phyloP scores from a whole-genome alignment of 345 rosid species.

The Pistacia integerrima region DNA sequence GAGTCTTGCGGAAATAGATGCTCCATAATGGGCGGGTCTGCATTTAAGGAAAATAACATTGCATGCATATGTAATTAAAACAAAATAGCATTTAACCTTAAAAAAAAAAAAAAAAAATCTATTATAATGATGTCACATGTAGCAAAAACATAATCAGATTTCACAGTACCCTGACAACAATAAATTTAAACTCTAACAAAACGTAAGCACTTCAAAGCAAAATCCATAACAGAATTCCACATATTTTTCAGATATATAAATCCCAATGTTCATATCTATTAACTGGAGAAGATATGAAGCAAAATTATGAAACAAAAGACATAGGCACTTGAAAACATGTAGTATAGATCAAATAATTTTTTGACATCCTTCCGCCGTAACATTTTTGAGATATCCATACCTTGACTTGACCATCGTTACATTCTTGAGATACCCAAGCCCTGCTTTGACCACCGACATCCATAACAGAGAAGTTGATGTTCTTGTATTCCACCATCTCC shows the following conservation, averaged over 20 bases:
- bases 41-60: conserved; percentile 9
- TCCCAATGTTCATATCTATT: neutral
- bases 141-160: neutral
- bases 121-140: neutral
- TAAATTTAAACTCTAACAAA: too few relatives aligned
- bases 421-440: conserved; percentile 41
- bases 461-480: conserved; percentile 86
- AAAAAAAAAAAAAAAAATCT: neutral
- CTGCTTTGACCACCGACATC: conserved; percentile 97
- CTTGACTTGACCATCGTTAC: too few relatives aligned
- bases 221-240: neutral
- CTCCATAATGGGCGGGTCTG: conserved; percentile 86
- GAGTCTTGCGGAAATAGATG: conserved; percentile 77
- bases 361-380: neutral
- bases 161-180: neutral
- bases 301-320: neutral
- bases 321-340: neutral
- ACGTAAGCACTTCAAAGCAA: too few relatives aligned
- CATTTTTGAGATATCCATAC: conserved; percentile 3
- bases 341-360: neutral
- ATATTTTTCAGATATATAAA: neutral
- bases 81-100: neutral
- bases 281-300: neutral
- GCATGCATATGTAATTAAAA: neutral
- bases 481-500: conserved; percentile 95